Conservation (phyloP, 306 rosid species). For the Lablab purpureus region DNA sequence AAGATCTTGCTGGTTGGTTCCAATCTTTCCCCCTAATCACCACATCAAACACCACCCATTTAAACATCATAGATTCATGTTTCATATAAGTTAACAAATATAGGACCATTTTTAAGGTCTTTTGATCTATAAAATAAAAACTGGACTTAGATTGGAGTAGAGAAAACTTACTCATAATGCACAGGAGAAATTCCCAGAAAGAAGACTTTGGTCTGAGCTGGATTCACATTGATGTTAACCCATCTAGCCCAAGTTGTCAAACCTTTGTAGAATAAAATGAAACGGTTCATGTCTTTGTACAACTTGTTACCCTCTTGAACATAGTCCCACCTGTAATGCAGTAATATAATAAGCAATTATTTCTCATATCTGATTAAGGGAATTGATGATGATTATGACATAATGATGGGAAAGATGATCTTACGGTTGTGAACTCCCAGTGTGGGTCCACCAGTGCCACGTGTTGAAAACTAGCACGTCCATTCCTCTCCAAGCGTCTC, state of each 20-base stretch:
- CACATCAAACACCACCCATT: constrained; percentile 13
- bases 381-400: not conserved
- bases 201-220: constrained; percentile 87
- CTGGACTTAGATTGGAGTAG: not conserved
- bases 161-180: constrained; percentile 78
- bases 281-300: constrained; percentile 87
- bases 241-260: constrained; percentile 94
- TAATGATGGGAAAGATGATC: constrained; percentile 34
- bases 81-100: no score
- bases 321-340: constrained; percentile 73
- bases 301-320: constrained; percentile 67
- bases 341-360: constrained; percentile 11
- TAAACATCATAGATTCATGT: not conserved
- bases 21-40: constrained; percentile 82
- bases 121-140: no score
- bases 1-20: constrained; percentile 79
- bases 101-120: no score
- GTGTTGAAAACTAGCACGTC: constrained; percentile 81
- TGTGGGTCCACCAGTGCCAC: constrained; percentile 99
- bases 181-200: constrained; percentile 93
- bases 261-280: constrained; percentile 82
- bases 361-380: not conserved
- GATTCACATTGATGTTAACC: constrained; percentile 76
- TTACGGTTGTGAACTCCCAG: constrained; percentile 88
- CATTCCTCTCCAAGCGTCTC: constrained; percentile 90